Evolutionary conservation across 1,139 yeast species (phyloP), one percentile per base, ranked within the genome.

Genomic region (Pichia sp.): DNA sequence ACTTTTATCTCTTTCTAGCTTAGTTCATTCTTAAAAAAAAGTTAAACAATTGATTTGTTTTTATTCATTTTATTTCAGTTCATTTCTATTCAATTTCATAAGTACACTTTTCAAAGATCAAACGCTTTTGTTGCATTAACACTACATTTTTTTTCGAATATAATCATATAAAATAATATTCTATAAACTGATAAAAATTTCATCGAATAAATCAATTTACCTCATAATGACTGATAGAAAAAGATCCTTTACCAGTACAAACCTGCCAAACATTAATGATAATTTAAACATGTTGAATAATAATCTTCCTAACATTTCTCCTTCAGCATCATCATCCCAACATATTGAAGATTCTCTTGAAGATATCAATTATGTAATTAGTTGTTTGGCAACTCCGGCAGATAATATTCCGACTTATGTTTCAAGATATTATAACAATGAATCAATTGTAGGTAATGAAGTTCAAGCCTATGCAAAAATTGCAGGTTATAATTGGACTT

Each of bases 381-480:
- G 76, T 34, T 70, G 77, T 25, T 68, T 80, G 44, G 73, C 73
- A 42, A 65, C 70, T 3, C 83, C 84, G 11, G 58, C 64, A 1
- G 70, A 67, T 9, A 76, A 73, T 46, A 78, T 77, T 36, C 71
- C 69, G 30, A 79, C 84, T 13, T 74, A 75, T 58, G 84, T 80
- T 19, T 62, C 69, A 2, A 51, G 52, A 48, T 55, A 53, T 25
- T 80, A 71, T 60, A 77, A 79, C 59, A 93, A 93, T 68, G 89
- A 84, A 48, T 79, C 80, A 58, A 85, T 87, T 61, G 73, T 80
- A 54, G 91, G 88, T 55, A 79, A 88, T 38, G 96, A 89, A 66
- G 93, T 93, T 22, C 96, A 90, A 70, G 98, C 98, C 0, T 93
- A 91, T 67, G 98, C 97, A 44, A 91, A 91, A 67, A 84, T 91